These are phyloP conservation scores for Pseudogymnoascus sp. DNA, from an alignment of 2,329 filamentous ascomycete species.

Conservation along the genomic window DNA sequence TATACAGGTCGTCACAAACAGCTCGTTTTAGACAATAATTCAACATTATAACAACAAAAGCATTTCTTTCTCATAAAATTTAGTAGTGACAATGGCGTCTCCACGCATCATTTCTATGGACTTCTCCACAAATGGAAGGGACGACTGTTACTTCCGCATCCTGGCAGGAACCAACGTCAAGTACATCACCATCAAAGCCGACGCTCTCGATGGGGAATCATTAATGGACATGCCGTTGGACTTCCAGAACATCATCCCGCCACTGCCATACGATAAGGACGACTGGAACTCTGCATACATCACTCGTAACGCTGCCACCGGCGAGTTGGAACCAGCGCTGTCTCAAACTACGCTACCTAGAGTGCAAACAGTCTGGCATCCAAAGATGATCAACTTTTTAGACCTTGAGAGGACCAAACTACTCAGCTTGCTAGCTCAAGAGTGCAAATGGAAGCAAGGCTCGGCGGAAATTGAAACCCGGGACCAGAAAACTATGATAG, in stretches of 20 bases:
- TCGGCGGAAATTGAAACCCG: not conserved
- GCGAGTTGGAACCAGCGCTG: not conserved
- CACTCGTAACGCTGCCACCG: not conserved
- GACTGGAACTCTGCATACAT: not conserved
- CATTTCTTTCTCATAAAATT: not conserved
- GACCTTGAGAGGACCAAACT: not conserved
- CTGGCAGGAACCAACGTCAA: not conserved
- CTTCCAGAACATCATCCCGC: not conserved
- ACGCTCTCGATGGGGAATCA: not conserved
- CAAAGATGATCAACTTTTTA: not conserved
- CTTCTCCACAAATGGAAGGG: not conserved
- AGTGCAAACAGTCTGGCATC: not conserved
- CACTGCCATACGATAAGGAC: not conserved
- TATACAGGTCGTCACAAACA: not conserved
- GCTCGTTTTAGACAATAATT: not conserved
- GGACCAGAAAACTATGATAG: not conserved
- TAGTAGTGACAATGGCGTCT: not conserved
- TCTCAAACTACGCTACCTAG: not conserved
- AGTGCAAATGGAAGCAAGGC: not conserved
- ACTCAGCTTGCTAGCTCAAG: not conserved
- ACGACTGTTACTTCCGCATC: not conserved
- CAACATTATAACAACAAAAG: not conserved
- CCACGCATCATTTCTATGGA: not conserved
- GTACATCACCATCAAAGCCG: not conserved
- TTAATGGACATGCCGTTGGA: not conserved